Base-by-base conservation (phyloP, 805 yeast species). In the Yamadazyma ubonensis region DNA sequence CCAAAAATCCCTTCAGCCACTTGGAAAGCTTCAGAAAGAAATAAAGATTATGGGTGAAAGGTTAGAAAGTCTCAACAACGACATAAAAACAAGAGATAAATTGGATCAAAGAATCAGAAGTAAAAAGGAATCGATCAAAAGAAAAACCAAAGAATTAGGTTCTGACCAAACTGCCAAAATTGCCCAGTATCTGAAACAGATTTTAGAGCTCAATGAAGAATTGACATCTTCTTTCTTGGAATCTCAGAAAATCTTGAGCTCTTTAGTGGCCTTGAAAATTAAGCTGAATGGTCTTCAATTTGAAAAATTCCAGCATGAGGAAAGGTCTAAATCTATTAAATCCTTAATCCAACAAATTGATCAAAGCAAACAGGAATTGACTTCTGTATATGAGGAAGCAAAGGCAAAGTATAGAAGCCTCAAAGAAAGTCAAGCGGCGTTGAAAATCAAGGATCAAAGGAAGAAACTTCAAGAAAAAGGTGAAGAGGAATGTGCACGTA, bases 121-220 rank as follows among this genome's bases (percentile, higher is more conserved):
- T 19, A 16, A 33, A n/a, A 19, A 28, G 17, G 32, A 23, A 9
- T 5, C 11, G 6, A 23, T 39, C 11, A 41, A 58, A 32, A 53
- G 50, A 29, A 44, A 71, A 15, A 63, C 66, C 40, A 48, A 50
- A 0, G 76, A 71, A 36, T 55, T 75, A 2, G 55, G 54, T 18
- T 59, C 55, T 37, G 81, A 77, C 48, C 66, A 69, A 36, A 57
- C 70, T 3, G 60, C 59, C 3, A 71, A 68, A 38, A 67, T 69
- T 4, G 52, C 52, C 11, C 59, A 57, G 7, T 53, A 66, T 8
- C 65, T 68, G 30, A 29, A 34, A 1, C 51, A 55, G 35, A 52
- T 68, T 7, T 41, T 47, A 15, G 33, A 33, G n/a, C 15, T 25
- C 22, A 27, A 39, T 21, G 22, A 12, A 3, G 38, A 33, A 11